Percentiles rank a stretch among this genome's conserved stretches.
phyloP scores from a whole-genome alignment of 2,329 filamentous ascomycete species.

The Curvularia lunata region DNA sequence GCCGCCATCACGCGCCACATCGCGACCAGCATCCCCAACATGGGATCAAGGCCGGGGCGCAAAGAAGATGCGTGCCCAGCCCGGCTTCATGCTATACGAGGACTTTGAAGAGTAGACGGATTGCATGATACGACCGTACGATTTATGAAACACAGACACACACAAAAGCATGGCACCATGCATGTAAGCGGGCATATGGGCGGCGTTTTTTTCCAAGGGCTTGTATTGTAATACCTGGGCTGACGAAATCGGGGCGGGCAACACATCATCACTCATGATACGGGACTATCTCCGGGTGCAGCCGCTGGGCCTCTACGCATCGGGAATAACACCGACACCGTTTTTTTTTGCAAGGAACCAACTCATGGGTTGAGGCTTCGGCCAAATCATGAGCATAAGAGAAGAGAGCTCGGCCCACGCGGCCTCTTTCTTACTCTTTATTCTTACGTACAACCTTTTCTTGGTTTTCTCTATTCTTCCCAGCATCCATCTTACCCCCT shows the following conservation, averaged over 20 bases:
- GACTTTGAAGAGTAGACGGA: slow-evolving; percentile 23
- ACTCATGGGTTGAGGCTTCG: neutral
- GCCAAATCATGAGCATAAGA: neutral
- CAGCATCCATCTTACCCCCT: too few species aligned
- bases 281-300: neutral
- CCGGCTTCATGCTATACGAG: slow-evolving; percentile 29
- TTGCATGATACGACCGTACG: slow-evolving; percentile 22
- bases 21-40: slow-evolving; percentile 37
- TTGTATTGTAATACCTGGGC: slow-evolving; percentile 5
- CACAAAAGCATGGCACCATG: slow-evolving; percentile 10
- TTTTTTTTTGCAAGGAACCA: neutral
- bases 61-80: slow-evolving; percentile 31
- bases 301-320: neutral
- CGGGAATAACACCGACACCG: too few species aligned
- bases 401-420: slow-evolving; percentile 2
- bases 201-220: slow-evolving; percentile 17
- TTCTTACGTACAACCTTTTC: too few species aligned
- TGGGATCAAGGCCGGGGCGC: slow-evolving; percentile 36
- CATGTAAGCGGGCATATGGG: slow-evolving; percentile 21
- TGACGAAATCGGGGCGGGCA: slow-evolving; percentile 3
- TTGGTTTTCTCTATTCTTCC: too few species aligned
- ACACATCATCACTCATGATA: too few species aligned
- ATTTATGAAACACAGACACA: slow-evolving; percentile 21
- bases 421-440: neutral
- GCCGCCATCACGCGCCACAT: slow-evolving; percentile 31